Evolutionary conservation across 768 basidiomycete genomes (phyloP), one percentile per base, ranked within the genome.

Genomic region (Coprinopsis sp.): DNA sequence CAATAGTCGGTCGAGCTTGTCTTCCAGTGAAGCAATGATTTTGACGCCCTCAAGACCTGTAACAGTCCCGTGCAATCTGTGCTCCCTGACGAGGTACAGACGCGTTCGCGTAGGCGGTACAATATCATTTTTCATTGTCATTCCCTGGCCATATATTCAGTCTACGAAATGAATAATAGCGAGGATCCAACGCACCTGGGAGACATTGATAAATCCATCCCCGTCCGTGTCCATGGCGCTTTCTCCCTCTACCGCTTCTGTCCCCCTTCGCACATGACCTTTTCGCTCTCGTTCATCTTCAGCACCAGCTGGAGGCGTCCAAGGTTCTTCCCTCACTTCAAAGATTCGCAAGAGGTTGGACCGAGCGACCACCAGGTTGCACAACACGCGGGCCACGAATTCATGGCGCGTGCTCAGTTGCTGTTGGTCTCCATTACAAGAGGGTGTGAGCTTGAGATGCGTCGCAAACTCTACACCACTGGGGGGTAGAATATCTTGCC

Each of bases 301-400:
- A 21, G 64, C 66, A 45, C 74, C 71, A n/a, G 70, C 59, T 6
- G 71, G 69, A 36, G 87, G 69, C 0, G 78, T 75, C 6, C 72
- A 74, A 2, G 72, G 75, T 57, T 87, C 82, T 58, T 92, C 87
- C 38, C 82, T 69, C 29, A 97, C 82, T 62, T 92, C 91, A 63
- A 91, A 99, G 24, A 98, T 76, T 41, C 92, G 81, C 43, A 98
- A 68, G 37, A 87, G 64, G 60, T 82, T 90, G 2, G 84, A 81
- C 10, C 92, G 79, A 22, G 93, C 94, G 25, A 95, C 83, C 37
- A 97, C 85, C 39, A 99, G 69, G 67, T 97, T 93, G 64, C 84
- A 83, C 38, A 91, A 61, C n/a, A 79, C 74, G 42, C 73, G 66
- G 39, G 73, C 68, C 39, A 71, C 66, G 39, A 72, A 68, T 52